Base-by-base conservation (phyloP, 768 basidiomycete species). In the Mycena floridula region DNA sequence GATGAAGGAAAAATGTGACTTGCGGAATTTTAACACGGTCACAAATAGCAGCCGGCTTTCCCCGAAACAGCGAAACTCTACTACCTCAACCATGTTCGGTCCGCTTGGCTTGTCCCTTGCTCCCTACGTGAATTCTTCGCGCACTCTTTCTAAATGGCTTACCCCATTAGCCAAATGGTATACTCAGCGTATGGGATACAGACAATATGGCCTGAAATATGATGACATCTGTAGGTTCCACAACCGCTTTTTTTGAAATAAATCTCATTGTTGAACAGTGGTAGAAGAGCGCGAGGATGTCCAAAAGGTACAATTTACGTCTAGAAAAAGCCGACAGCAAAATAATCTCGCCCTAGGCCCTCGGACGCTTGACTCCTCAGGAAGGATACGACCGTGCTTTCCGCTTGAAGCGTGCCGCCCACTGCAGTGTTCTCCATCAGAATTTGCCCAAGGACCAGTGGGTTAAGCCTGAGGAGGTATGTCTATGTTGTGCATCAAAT, bases 211-310 rank as follows among this genome's bases (percentile, higher is more conserved):
- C 53, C 79, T 97, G 67, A 81, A 77, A 59, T 94, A 96, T 62
- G 95, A 99, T 63, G 95, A 99, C 75, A 79, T 99, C 58, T 72
- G 89, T 92, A 54, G 64, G 89, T 77, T 43, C 51, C n/a, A n/a
- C n/a, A n/a, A n/a, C n/a, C n/a, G n/a, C n/a, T n/a, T n/a, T n/a
- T n/a, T 30, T 54, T 45, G 45, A 39, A 43, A 42, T 23, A 20
- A 20, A 37, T 37, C 46, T 40, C 37, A 21, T 40, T 41, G 44
- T 45, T 53, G n/a, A 35, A 45, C 51, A 81, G 85, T 95, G 50
- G 68, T 84, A 43, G 89, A 91, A 62, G 92, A 94, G 65, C 75
- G 77, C 47, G 67, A 70, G 8, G 73, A 81, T 45, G 89, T 93
- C 18, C 84, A 94, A 65, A 76, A 82, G 68, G 92, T 89, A 57